Evolutionary conservation across 352 stramenopile species (phyloP).

Genomic region (Pythium insidiosum): DNA sequence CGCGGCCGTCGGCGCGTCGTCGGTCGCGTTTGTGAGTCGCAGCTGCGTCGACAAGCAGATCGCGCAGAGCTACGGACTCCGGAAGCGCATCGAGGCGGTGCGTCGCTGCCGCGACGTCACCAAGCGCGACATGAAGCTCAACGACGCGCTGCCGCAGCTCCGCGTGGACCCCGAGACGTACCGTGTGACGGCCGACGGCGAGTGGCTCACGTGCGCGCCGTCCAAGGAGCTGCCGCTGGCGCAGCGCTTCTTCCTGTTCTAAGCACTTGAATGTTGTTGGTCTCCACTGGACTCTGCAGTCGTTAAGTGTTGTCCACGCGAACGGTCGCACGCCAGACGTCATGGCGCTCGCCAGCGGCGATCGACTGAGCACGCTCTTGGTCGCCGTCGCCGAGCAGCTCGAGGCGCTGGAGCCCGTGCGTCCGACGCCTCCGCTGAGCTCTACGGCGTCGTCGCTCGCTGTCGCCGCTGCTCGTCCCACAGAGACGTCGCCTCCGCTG

Average conservation of each 20-base stretch:
- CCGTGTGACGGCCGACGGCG: slow-evolving; percentile 87
- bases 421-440: too few species aligned
- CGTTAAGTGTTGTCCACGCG: too few species aligned
- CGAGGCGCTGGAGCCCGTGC: slow-evolving; percentile 21
- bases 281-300: too few species aligned
- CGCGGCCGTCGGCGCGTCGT: slow-evolving; percentile 46
- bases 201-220: slow-evolving; percentile 84
- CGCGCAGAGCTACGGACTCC: slow-evolving; percentile 67
- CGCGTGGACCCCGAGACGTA: slow-evolving; percentile 96
- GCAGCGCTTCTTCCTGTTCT: slow-evolving; percentile 94
- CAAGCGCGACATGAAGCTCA: slow-evolving; percentile 97
- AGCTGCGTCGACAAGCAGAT: slow-evolving; percentile 69
- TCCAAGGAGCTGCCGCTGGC: slow-evolving; percentile 82
- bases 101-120: slow-evolving; percentile 74
- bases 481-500: neutral
- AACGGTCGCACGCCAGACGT: neutral
- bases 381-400: slow-evolving; percentile 20
- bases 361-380: slow-evolving; percentile 3
- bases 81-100: slow-evolving; percentile 84
- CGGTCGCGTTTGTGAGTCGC: slow-evolving; percentile 88
- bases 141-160: slow-evolving; percentile 91
- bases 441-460: too few species aligned
- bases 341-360: neutral
- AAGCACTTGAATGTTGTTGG: slow-evolving; percentile 11
- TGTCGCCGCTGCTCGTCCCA: neutral